phyloP scores from a whole-genome alignment of 192 early-diverging fungal genomes.

The Linderina pennispora region DNA sequence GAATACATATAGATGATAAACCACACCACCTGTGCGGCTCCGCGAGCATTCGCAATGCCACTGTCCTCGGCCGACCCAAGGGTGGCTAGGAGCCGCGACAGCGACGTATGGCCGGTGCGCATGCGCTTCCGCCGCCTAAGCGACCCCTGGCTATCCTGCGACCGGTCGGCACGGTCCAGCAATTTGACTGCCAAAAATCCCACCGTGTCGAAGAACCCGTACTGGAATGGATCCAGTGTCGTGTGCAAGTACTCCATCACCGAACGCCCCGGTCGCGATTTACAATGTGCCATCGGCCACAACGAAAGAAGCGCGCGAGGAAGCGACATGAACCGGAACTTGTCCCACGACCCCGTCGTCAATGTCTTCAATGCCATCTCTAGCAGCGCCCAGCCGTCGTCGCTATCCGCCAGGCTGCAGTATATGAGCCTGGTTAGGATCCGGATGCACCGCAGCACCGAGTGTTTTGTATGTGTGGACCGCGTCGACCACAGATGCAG shows the following conservation, averaged over 20 bases:
- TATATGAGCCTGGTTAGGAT: slow-evolving; percentile 15
- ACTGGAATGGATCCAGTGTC: slow-evolving; percentile 12
- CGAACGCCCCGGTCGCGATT: too few relatives aligned
- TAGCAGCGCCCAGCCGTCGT: slow-evolving; percentile 9
- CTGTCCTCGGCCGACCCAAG: slow-evolving; percentile 16
- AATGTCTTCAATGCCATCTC: slow-evolving; percentile 27
- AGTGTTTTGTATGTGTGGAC: slow-evolving; percentile 12
- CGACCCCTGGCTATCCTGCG: too few relatives aligned
- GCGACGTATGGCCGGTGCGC: slow-evolving; percentile 20
- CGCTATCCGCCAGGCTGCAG: slow-evolving; percentile 11
- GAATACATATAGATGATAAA: slow-evolving; percentile 21
- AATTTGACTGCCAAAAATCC: slow-evolving; percentile 18
- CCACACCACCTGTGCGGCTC: slow-evolving; percentile 41
- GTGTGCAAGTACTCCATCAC: slow-evolving; percentile 5
- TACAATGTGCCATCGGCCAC: slow-evolving; percentile 12
- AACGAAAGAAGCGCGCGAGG: slow-evolving; percentile 26
- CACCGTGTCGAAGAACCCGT: slow-evolving; percentile 38
- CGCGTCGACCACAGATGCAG: slow-evolving; percentile 39
- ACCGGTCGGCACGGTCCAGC: too few relatives aligned
- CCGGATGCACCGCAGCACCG: slow-evolving; percentile 25
- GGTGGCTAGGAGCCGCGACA: slow-evolving; percentile 20
- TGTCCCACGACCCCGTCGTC: slow-evolving; percentile 35
- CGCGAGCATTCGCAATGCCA: slow-evolving; percentile 10
- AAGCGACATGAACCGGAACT: slow-evolving; percentile 30
- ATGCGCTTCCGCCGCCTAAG: slow-evolving; percentile 18